Conservation (phyloP, 805 yeast genomes). For the Lipomyces starkeyi region DNA sequence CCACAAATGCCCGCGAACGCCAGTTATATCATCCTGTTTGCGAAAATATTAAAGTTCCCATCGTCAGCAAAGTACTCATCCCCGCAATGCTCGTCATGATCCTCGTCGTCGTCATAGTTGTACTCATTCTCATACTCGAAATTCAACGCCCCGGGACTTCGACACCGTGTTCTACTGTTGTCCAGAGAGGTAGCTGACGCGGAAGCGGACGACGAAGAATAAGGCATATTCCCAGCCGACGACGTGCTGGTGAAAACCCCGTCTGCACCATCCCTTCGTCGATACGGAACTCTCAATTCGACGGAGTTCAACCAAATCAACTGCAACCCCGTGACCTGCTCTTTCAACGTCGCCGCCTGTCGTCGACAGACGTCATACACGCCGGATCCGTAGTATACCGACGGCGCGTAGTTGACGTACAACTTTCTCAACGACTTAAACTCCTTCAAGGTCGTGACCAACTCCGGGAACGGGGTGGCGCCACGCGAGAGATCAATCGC, state of each 20-base stretch:
- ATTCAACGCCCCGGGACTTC: neutral
- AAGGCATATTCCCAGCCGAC: neutral
- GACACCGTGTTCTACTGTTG: neutral
- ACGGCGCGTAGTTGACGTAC: conserved; percentile 34
- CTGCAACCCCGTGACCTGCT: conserved; percentile 22
- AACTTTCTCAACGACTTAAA: conserved; percentile 16
- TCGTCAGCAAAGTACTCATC: conserved; percentile 34
- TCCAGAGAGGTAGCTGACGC: neutral
- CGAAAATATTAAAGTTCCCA: conserved; percentile 29
- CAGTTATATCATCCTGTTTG: conserved; percentile 21
- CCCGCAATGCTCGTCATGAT: conserved; percentile 28
- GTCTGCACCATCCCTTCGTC: conserved; percentile 8
- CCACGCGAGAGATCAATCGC: conserved; percentile 33
- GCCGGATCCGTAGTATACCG: conserved; percentile 33
- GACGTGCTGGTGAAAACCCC: neutral
- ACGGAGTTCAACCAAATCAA: conserved; percentile 36
- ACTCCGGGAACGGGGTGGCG: conserved; percentile 18
- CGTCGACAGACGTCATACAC: conserved; percentile 30
- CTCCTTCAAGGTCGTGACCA: conserved; percentile 19
- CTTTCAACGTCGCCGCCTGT: conserved; percentile 29
- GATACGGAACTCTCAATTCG: conserved; percentile 27
- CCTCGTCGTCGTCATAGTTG: conserved; percentile 5
- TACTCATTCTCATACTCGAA: conserved; percentile 14
- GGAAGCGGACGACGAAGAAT: neutral
- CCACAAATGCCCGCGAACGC: neutral